A percentile compares a stretch with the other conserved stretches of the same genome.
phyloP scores from a whole-genome alignment of 108 stramenopile species.

The Fragilaria crotonensis region DNA sequence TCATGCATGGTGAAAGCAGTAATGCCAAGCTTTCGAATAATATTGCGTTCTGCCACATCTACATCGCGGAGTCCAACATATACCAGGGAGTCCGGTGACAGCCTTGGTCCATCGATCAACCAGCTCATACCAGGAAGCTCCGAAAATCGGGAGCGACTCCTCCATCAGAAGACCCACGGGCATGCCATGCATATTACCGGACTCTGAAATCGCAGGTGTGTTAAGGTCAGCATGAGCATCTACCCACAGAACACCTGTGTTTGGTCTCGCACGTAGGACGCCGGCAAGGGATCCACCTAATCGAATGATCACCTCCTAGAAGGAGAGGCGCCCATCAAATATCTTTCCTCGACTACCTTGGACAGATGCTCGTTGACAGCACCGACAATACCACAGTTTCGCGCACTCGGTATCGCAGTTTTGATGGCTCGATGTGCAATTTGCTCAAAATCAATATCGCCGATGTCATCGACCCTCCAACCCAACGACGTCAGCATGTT shows the following conservation, averaged over 20 bases:
- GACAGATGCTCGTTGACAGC: constrained; percentile 36
- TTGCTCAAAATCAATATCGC: constrained; percentile 63
- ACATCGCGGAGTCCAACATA: constrained; percentile 97
- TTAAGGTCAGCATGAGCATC: constrained; percentile 99
- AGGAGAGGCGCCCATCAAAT: constrained; percentile 60
- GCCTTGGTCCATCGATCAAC: constrained; percentile 46
- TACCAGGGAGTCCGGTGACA: constrained; percentile 78
- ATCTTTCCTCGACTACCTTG: constrained; percentile 56
- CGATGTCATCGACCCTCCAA: constrained; percentile 78
- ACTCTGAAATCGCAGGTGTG: constrained; percentile 79
- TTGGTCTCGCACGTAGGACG: constrained; percentile 71
- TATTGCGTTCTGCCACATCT: constrained; percentile 78
- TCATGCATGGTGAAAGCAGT: constrained; percentile 93
- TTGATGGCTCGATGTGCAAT: too few relatives aligned
- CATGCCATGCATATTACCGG: constrained; percentile 99
- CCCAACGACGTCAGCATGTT: constrained; percentile 63
- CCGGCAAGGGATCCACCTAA: constrained; percentile 93
- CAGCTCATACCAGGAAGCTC: constrained; percentile 89
- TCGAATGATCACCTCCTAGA: constrained; percentile 98
- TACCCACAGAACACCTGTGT: constrained; percentile 97
- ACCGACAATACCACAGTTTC: constrained; percentile 56
- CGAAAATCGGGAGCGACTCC: constrained; percentile 50
- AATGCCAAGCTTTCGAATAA: constrained; percentile 74
- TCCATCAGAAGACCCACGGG: constrained; percentile 92
- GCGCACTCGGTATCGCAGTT: constrained; percentile 76